Evolutionary conservation across 1,284 basidiomycete genomes (phyloP).

Genomic region (Sanghuangporus weigelae): DNA sequence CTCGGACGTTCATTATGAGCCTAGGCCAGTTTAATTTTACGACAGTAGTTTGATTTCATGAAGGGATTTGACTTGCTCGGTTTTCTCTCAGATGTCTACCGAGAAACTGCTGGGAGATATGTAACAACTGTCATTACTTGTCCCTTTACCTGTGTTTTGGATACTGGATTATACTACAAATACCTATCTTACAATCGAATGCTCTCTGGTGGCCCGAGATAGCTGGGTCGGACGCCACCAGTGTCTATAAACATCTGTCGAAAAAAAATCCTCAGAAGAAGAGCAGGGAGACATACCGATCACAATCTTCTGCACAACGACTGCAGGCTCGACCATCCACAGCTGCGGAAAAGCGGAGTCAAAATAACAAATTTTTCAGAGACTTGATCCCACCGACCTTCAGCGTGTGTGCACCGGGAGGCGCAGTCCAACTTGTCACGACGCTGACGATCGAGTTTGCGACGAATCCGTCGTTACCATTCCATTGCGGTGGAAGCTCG

Average conservation of each 20-base stretch:
- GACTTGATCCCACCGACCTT: constrained; percentile 33
- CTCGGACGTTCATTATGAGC: too few species aligned
- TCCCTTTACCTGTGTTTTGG: not conserved
- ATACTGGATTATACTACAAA: not conserved
- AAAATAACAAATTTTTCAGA: not conserved
- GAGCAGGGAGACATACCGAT: constrained; percentile 27
- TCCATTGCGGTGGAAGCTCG: constrained; percentile 45
- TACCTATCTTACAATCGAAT: constrained; percentile 22
- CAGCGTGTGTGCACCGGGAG: constrained; percentile 51
- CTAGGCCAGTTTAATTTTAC: too few species aligned
- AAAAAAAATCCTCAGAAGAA: not conserved
- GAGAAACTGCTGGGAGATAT: too few species aligned
- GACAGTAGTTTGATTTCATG: too few species aligned
- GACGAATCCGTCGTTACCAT: constrained; percentile 45
- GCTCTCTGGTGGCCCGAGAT: constrained; percentile 60
- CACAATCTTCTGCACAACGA: constrained; percentile 59
- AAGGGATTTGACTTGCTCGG: too few species aligned
- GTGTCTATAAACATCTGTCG: constrained; percentile 22
- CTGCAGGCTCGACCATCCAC: constrained; percentile 55
- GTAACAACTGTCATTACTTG: not conserved
- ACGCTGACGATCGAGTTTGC: constrained; percentile 45
- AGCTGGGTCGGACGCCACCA: constrained; percentile 48
- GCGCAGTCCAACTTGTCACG: constrained; percentile 33
- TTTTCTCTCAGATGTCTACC: too few species aligned
- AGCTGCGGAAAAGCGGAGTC: constrained; percentile 22